These are phyloP conservation scores for Tympanopsis confertula DNA, from an alignment of 2,329 filamentous ascomycete species.

Conservation along the genomic window DNA sequence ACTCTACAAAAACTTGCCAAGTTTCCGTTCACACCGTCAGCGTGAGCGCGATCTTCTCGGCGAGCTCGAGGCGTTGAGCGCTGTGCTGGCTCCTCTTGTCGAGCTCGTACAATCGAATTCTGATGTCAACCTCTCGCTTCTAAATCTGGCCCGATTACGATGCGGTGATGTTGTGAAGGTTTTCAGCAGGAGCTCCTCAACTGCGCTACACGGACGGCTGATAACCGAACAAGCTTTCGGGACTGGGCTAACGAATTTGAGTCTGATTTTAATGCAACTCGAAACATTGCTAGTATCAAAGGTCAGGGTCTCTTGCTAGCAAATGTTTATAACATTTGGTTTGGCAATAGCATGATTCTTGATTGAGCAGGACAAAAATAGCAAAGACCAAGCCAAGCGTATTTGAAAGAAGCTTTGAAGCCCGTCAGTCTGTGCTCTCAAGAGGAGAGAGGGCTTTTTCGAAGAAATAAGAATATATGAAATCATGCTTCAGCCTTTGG, in stretches of 20 bases:
- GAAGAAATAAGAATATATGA: too few relatives aligned
- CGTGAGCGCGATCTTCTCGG: conserved; percentile 24
- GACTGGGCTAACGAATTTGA: conserved; percentile 5
- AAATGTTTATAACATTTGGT: too few relatives aligned
- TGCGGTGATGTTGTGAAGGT: conserved; percentile 4
- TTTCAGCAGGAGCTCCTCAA: conserved; percentile 2
- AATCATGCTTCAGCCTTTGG: too few relatives aligned
- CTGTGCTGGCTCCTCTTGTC: conserved; percentile 13
- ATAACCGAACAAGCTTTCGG: conserved; percentile 3
- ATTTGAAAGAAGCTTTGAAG: too few relatives aligned
- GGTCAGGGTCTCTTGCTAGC: too few relatives aligned
- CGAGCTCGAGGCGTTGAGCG: conserved; percentile 24
- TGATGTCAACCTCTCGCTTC: neutral
- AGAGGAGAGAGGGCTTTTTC: too few relatives aligned
- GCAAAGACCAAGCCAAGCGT: too few relatives aligned
- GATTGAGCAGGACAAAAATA: too few relatives aligned
- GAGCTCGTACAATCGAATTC: neutral
- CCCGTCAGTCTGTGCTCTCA: too few relatives aligned
- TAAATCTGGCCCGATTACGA: conserved; percentile 2
- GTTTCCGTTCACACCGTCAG: conserved; percentile 22
- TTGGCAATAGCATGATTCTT: too few relatives aligned
- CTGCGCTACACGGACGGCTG: conserved; percentile 3
- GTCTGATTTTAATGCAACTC: too few relatives aligned
- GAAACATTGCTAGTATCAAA: too few relatives aligned
- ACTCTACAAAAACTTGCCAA: conserved; percentile 22